Conservation (phyloP, 2,329 filamentous ascomycete species). For the Clathrospora elynae region DNA sequence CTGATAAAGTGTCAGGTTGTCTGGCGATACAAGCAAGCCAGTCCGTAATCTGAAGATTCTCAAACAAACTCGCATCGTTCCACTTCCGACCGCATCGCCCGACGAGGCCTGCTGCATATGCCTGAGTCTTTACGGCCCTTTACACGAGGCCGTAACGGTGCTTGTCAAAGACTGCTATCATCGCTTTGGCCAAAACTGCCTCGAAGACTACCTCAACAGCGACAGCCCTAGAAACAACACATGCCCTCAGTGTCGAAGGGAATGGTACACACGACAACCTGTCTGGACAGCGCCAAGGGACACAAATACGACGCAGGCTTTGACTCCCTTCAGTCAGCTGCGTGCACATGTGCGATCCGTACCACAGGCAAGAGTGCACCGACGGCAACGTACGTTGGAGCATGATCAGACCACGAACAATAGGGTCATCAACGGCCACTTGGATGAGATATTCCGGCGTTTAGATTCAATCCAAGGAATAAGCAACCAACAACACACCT, state of each 20-base stretch:
- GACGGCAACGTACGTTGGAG: neutral
- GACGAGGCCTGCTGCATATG: conserved; percentile 12
- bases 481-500: neutral
- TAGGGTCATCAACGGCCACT: neutral
- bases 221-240: conserved; percentile 7
- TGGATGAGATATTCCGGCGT: conserved; percentile 1
- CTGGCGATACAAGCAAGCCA: neutral
- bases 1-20: too few species aligned
- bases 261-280: conserved; percentile 11
- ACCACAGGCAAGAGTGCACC: neutral
- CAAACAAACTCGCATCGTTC: neutral
- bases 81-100: neutral
- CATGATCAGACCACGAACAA: neutral
- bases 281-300: conserved; percentile 1
- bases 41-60: neutral
- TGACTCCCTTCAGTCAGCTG: neutral
- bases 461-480: conserved; percentile 1
- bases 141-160: conserved; percentile 7
- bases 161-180: conserved; percentile 12
- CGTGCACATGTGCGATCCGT: neutral
- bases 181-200: conserved; percentile 15
- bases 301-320: conserved; percentile 3
- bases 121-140: conserved; percentile 1
- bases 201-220: conserved; percentile 13
- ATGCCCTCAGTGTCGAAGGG: conserved; percentile 16